phyloP scores from a whole-genome alignment of 768 basidiomycete species.

The Rhizopogon vinicolor region DNA sequence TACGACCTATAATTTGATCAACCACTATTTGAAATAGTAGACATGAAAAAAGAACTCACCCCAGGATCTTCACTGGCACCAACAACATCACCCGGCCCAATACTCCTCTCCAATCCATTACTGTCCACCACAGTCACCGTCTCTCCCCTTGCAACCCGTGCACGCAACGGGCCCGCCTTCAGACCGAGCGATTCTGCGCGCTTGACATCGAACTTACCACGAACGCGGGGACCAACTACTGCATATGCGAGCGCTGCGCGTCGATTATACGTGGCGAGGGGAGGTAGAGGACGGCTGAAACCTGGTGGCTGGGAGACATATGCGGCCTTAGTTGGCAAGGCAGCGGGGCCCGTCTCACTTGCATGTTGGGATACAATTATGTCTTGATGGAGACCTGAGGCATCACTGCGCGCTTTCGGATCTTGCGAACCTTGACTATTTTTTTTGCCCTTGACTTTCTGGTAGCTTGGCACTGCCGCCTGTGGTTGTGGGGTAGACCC shows the following conservation, averaged over 20 bases:
- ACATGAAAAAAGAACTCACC: neutral
- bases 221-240: constrained; percentile 46
- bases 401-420: too few species aligned
- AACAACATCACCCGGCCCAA: neutral
- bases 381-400: too few species aligned
- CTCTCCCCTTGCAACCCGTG: constrained; percentile 59
- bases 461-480: constrained; percentile 6
- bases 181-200: constrained; percentile 47
- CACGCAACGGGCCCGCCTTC: constrained; percentile 52
- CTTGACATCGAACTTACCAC: constrained; percentile 65
- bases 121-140: constrained; percentile 37
- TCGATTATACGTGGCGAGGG: neutral
- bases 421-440: neutral
- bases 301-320: constrained; percentile 13
- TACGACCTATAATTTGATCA: neutral
- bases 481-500: constrained; percentile 19
- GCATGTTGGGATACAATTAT: neutral
- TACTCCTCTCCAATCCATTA: neutral
- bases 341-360: neutral
- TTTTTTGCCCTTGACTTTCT: constrained; percentile 8
- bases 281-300: constrained; percentile 14
- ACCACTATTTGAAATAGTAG: too few species aligned
- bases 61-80: neutral
- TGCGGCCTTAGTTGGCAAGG: constrained; percentile 1
- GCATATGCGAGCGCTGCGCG: constrained; percentile 45